Conservation (phyloP, 2,329 filamentous ascomycete species). For the Pseudogymnoascus sp. region DNA sequence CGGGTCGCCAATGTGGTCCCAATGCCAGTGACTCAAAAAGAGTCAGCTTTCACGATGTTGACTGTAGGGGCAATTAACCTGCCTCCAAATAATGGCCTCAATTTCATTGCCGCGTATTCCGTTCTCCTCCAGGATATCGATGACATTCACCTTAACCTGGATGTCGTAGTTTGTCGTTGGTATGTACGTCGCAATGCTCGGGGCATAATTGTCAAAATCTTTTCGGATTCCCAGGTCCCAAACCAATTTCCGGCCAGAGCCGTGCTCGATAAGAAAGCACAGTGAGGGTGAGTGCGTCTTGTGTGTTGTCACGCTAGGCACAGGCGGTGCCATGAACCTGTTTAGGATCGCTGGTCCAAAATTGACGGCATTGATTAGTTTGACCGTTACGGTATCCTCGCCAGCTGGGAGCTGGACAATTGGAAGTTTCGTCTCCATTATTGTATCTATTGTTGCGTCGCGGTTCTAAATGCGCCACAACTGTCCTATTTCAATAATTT, state of each 20-base stretch:
- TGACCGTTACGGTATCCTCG: background rate
- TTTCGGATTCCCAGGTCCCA: slow-evolving; percentile 28
- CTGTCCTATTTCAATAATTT: background rate
- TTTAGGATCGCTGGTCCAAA: background rate
- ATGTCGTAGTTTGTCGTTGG: slow-evolving; percentile 20
- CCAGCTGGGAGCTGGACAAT: background rate
- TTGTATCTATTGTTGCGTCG: background rate
- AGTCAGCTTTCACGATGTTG: background rate
- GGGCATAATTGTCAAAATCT: slow-evolving; percentile 27
- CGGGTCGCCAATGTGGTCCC: slow-evolving; percentile 47
- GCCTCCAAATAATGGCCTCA: slow-evolving; percentile 30
- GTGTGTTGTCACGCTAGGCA: slow-evolving; percentile 8
- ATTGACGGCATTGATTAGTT: slow-evolving; percentile 1
- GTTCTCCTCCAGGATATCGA: slow-evolving; percentile 29
- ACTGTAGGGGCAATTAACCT: background rate
- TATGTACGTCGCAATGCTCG: slow-evolving; percentile 19
- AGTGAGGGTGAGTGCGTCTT: slow-evolving; percentile 4
- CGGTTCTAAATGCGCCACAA: background rate
- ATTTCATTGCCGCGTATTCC: slow-evolving; percentile 29
- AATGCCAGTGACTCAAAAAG: slow-evolving; percentile 39
- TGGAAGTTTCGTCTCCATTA: background rate
- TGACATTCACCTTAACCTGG: slow-evolving; percentile 24
- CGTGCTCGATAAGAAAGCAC: slow-evolving; percentile 16
- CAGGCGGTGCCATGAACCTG: slow-evolving; percentile 11
- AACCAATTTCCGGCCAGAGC: slow-evolving; percentile 20